These are phyloP conservation scores for Moesziomyces antarcticus DNA, from an alignment of 1,284 basidiomycete species.

Conservation along the genomic window DNA sequence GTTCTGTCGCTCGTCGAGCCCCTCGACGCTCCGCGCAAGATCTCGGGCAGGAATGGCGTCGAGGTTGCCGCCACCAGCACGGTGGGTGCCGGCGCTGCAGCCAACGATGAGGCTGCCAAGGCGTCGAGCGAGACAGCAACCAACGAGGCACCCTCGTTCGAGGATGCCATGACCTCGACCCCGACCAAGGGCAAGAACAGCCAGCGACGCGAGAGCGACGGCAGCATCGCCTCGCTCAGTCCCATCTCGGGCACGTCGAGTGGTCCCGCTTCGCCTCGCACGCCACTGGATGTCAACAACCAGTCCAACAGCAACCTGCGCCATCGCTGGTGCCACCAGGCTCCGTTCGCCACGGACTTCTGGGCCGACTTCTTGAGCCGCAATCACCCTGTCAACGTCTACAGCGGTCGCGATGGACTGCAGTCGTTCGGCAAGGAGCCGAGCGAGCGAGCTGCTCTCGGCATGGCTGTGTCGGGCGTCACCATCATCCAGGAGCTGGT, in stretches of 20 bases:
- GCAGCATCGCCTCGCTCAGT: slow-evolving; percentile 38
- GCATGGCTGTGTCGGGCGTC: slow-evolving; percentile 65
- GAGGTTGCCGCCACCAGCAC: slow-evolving; percentile 19
- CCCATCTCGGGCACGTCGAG: slow-evolving; percentile 38
- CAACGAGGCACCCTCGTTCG: slow-evolving; percentile 4
- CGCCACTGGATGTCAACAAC: slow-evolving; percentile 42
- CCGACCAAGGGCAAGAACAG: slow-evolving; percentile 26
- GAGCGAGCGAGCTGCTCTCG: slow-evolving; percentile 65
- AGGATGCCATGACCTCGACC: slow-evolving; percentile 17
- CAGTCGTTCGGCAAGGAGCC: slow-evolving; percentile 66
- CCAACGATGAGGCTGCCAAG: slow-evolving; percentile 4
- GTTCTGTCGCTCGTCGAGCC: slow-evolving; percentile 65
- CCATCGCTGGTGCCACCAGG: slow-evolving; percentile 64
- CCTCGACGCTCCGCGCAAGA: slow-evolving; percentile 58
- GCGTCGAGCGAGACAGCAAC: slow-evolving; percentile 9
- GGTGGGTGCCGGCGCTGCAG: slow-evolving; percentile 5
- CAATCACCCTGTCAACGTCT: slow-evolving; percentile 64
- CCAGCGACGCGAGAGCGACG: slow-evolving; percentile 39
- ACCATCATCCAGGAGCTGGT: slow-evolving; percentile 69
- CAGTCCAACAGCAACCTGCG: slow-evolving; percentile 33
- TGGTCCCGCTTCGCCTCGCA: slow-evolving; percentile 40
- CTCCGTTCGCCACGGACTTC: slow-evolving; percentile 67
- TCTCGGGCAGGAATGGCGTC: slow-evolving; percentile 53
- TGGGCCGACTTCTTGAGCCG: slow-evolving; percentile 67
- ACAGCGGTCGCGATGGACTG: slow-evolving; percentile 42